Conservation (phyloP, 306 rosid species). For the Rosa rugosa region DNA sequence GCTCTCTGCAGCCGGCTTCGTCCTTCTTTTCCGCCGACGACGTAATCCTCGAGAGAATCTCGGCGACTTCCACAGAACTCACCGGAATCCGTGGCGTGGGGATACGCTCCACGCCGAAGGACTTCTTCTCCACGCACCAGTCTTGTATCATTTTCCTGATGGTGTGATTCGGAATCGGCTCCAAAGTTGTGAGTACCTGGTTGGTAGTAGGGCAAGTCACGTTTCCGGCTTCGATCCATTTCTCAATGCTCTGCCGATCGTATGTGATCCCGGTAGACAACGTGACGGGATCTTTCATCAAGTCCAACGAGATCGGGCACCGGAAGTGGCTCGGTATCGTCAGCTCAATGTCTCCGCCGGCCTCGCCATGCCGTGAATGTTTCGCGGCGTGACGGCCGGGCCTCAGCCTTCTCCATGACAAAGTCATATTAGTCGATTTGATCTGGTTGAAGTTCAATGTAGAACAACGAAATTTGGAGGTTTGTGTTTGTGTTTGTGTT, state of each 20-base stretch:
- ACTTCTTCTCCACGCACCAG: slow-evolving; percentile 48
- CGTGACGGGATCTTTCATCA: slow-evolving; percentile 67
- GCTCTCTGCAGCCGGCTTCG: slow-evolving; percentile 5
- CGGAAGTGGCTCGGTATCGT: slow-evolving; percentile 41
- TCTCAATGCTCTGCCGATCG: slow-evolving; percentile 51
- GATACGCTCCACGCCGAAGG: slow-evolving; percentile 45
- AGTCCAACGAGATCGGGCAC: slow-evolving; percentile 54
- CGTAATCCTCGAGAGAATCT: slow-evolving; percentile 21
- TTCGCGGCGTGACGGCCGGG: slow-evolving; percentile 15
- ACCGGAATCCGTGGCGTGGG: slow-evolving; percentile 48
- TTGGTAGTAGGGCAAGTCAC: slow-evolving; percentile 47
- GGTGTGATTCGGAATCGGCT: slow-evolving; percentile 49
- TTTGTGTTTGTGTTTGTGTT: not conserved
- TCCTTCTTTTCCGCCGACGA: slow-evolving; percentile 15
- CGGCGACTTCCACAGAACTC: slow-evolving; percentile 20
- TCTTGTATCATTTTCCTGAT: slow-evolving; percentile 53
- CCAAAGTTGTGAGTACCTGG: slow-evolving; percentile 33
- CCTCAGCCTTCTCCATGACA: slow-evolving; percentile 43
- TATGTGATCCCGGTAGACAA: slow-evolving; percentile 52
- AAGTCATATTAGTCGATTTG: slow-evolving; percentile 27
- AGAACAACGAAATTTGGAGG: not conserved
- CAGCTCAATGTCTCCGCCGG: slow-evolving; percentile 25
- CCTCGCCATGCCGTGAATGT: not conserved
- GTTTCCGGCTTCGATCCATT: slow-evolving; percentile 52
- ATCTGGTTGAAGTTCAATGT: not conserved